Base-by-base conservation (phyloP, 2,329 filamentous ascomycete species). In the Epichloe coenophiala region DNA sequence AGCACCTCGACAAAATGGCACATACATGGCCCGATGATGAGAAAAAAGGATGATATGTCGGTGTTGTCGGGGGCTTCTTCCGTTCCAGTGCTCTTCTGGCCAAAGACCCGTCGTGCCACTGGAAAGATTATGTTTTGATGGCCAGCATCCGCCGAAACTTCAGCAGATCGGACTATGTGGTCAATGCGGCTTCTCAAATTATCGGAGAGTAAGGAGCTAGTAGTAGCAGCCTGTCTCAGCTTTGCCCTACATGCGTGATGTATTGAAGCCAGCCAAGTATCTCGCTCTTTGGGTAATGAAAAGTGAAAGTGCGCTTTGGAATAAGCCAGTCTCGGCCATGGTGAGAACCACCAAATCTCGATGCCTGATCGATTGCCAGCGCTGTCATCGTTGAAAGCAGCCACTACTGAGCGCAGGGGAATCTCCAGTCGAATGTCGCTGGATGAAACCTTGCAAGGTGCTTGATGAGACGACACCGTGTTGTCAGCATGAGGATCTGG, bases 301-400 rank as follows among this genome's bases (percentile, higher is more conserved):
- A 80, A 78, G 58, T 73, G 73, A 38, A 79, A 61, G 39, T 72
- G 70, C 3, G 72, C 63, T 52, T 71, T 74, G 52, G 65, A 65
- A 54, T 75, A 78, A 13, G 68, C 64, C 40, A 74, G 63, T 12
- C 67, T 65, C 2, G 71, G 68, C 51, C 68, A 64, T 15, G 64
- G 60, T 13, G 70, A 70, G 51, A 69, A 71, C 76, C 76, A 80
- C 75, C 76, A 80, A 2, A 79, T 66, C 57, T 80, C 76, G 47
- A 80, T 61, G 5, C 74, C 74, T 43, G 74, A 76, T 6, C 71
- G 69, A 12, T 73, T 69, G 45, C 71, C 68, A 1, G 69, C 68
- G 42, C 69, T 70, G 57, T 78, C 75, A 33, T 75, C 71, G 33
- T 69, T 70, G 54, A 77, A 78, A 2, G 71, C 70, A 2, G 76